Evolutionary conservation across 75 land plant species (phyloP).

Genomic region (Pinus taeda): DNA sequence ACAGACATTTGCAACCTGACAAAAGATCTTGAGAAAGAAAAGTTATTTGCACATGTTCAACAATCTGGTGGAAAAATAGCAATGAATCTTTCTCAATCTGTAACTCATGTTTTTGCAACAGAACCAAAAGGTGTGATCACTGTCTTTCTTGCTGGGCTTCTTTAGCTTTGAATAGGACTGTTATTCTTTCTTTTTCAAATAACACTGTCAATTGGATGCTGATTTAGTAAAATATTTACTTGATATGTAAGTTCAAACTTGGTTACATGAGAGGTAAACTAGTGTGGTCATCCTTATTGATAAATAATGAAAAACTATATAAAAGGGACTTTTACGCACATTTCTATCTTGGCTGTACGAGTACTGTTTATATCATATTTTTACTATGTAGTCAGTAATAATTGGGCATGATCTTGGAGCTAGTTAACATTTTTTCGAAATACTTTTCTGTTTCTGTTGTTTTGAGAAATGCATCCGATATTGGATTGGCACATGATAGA

Average conservation of each 20-base stretch:
- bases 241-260: not conserved
- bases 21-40: conserved; percentile 7
- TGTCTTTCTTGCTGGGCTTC: not conserved
- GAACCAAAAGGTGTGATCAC: conserved; percentile 17
- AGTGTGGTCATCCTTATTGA: not conserved
- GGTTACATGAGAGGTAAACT: not conserved
- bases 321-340: not conserved
- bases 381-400: no score
- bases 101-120: conserved; percentile 30
- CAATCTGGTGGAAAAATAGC: conserved; percentile 24
- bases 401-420: no score
- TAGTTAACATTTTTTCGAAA: no score
- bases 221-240: not conserved
- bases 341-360: not conserved
- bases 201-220: not conserved
- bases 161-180: not conserved
- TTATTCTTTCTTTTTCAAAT: not conserved
- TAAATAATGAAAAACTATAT: no score
- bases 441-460: no score
- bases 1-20: conserved; percentile 18
- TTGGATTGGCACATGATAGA: no score
- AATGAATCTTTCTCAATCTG: conserved; percentile 20
- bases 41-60: conserved; percentile 14
- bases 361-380: not conserved
- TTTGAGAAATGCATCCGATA: no score